Conservation (phyloP, 139 green algal species). For the Diplosphaera chodatii region DNA sequence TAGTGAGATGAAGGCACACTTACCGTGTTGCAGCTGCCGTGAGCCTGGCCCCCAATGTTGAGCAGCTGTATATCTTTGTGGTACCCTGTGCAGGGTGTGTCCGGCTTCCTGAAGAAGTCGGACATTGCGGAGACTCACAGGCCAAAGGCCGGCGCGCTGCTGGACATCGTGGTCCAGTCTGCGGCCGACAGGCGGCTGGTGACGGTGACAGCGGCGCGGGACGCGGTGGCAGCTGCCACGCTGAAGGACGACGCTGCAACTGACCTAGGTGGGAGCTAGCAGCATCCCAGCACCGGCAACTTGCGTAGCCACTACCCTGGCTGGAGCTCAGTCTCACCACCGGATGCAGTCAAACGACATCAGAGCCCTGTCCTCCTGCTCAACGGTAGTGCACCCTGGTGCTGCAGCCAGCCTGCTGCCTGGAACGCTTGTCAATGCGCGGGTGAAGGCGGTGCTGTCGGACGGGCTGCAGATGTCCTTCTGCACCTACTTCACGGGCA, state of each 20-base stretch:
- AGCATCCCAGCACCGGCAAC: neutral
- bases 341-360: too few relatives aligned
- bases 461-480: constrained; percentile 84
- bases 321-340: too few relatives aligned
- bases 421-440: constrained; percentile 69
- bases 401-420: constrained; percentile 57
- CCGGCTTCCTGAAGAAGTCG: too few relatives aligned
- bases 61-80: too few relatives aligned
- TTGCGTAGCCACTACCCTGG: too few relatives aligned
- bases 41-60: too few relatives aligned
- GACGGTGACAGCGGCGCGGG: constrained; percentile 22
- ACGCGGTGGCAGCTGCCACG: constrained; percentile 11
- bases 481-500: constrained; percentile 84
- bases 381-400: too few relatives aligned
- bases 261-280: neutral
- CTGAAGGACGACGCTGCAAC: neutral
- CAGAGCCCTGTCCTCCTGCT: too few relatives aligned
- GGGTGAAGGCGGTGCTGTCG: constrained; percentile 40
- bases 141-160: constrained; percentile 33
- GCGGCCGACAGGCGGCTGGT: constrained; percentile 17
- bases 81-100: too few relatives aligned
- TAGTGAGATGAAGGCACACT: too few relatives aligned
- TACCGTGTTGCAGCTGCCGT: too few relatives aligned
- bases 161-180: constrained; percentile 24
- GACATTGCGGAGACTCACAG: too few relatives aligned